These are phyloP conservation scores for Epichloe sibirici DNA, from an alignment of 2,329 filamentous ascomycete genomes.

Conservation along the genomic window DNA sequence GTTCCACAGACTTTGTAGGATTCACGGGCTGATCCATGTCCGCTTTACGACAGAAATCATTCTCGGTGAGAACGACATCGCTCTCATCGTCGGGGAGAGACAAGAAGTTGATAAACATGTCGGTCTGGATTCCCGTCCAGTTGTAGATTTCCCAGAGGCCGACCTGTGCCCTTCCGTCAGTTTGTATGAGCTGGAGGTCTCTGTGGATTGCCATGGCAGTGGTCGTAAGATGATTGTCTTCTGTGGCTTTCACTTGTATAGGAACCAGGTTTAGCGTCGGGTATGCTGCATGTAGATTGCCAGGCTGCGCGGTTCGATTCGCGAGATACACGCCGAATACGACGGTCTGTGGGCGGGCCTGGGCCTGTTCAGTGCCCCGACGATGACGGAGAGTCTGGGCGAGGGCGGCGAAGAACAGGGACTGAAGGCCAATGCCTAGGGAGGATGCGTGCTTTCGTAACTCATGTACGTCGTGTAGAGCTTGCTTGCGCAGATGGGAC, in stretches of 20 bases:
- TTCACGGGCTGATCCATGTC: background rate
- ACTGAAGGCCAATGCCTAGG: slow-evolving; percentile 55
- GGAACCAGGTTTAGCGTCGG: slow-evolving; percentile 76
- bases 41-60: background rate
- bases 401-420: slow-evolving; percentile 63
- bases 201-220: slow-evolving; percentile 51
- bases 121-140: slow-evolving; percentile 63
- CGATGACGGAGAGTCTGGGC: slow-evolving; percentile 33
- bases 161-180: slow-evolving; percentile 38
- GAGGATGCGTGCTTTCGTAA: slow-evolving; percentile 25
- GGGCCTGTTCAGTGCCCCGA: slow-evolving; percentile 16
- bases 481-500: slow-evolving; percentile 31
- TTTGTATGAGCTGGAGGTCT: slow-evolving; percentile 51
- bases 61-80: background rate
- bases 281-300: slow-evolving; percentile 33
- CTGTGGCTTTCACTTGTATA: slow-evolving; percentile 38
- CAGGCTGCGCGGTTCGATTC: slow-evolving; percentile 48
- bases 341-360: slow-evolving; percentile 18
- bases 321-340: slow-evolving; percentile 74
- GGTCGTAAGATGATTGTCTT: slow-evolving; percentile 24
- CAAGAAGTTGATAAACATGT: slow-evolving; percentile 75
- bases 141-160: slow-evolving; percentile 57
- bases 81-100: slow-evolving; percentile 28
- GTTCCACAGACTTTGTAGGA: background rate
- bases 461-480: slow-evolving; percentile 26